phyloP scores from a whole-genome alignment of 306 rosid species.

The Vigna hirtella region DNA sequence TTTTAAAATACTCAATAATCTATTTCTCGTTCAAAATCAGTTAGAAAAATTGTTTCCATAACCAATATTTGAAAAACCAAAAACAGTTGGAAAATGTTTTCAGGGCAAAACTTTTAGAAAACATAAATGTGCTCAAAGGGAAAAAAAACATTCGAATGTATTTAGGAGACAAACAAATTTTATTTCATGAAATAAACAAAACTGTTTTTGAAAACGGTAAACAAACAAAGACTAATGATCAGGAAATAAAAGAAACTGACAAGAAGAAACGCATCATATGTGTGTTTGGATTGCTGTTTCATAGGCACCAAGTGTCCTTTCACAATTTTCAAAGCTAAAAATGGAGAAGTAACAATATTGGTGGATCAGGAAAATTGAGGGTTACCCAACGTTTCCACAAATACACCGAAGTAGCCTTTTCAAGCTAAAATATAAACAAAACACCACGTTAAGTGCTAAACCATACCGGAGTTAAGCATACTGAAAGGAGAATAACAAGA shows the following conservation, averaged over 20 bases:
- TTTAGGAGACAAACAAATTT: neutral
- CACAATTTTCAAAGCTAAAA: neutral
- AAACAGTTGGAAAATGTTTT: neutral
- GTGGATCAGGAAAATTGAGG: neutral
- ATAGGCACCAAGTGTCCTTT: neutral
- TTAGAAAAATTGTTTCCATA: neutral
- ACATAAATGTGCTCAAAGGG: neutral
- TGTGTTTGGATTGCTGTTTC: neutral
- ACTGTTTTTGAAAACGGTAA: neutral
- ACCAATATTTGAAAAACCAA: neutral
- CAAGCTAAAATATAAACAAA: neutral
- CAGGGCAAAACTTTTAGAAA: neutral
- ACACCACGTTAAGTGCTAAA: neutral
- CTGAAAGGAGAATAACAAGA: neutral
- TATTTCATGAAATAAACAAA: neutral
- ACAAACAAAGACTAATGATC: conserved; percentile 4
- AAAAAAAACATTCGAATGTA: neutral
- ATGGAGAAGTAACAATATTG: neutral
- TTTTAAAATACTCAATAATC: neutral
- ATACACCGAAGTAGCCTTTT: neutral
- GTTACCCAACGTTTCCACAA: neutral
- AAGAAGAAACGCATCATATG: neutral
- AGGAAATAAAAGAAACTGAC: neutral
- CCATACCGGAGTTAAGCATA: neutral
- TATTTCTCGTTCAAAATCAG: neutral